Base-by-base conservation (phyloP, 2,329 filamentous ascomycete genomes). In the Ceratocystis ficicola region DNA sequence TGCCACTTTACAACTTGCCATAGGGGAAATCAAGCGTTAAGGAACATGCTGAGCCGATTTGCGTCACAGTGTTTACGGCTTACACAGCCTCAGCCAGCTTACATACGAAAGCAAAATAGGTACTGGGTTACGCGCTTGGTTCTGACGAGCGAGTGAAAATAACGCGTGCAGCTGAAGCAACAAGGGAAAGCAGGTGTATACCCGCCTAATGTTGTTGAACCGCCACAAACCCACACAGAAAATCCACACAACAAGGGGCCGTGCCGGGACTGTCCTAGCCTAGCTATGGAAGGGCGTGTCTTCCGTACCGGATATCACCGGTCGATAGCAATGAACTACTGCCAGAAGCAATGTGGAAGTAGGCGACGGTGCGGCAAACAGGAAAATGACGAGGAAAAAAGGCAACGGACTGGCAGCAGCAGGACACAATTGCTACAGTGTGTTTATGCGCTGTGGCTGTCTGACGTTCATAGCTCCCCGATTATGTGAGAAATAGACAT, bases 391-490 rank as follows among this genome's bases (percentile, higher is more conserved):
- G 1, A 25, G 7, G 10, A 59, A 59, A n/a, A 8, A 20, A 59
- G 55, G 32, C 28, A 36, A 15, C 28, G 55, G 55, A 41, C 55
- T 59, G 15, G 12, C 17, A 8, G 22, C 28, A 36, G 36, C 36
- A 59, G 17, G 55, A 7, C 10, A 36, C 8, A 36, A 10, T 20
- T 5, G 2, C 2, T 12, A 30, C 20, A 36, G 3, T 20, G n/a
- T 20, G 55, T 30, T 59, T 36, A n/a, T 36, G 55, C 12, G 55
- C 55, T 59, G 55, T 59, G 28, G 55, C 20, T 32, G 28, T 59
- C 28, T 59, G 12, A 59, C 17, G 55, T 59, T 36, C 55, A 59
- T 32, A 59, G 55, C 55, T 59, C 55, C 28, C n/a, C 10, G 25
- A n/a, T 30, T 25, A 28, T 5, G 30, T 28, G 55, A 59, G 55